Conservation (phyloP, 192 early-diverging fungal genomes). For the Hyaloraphidium curvatum region DNA sequence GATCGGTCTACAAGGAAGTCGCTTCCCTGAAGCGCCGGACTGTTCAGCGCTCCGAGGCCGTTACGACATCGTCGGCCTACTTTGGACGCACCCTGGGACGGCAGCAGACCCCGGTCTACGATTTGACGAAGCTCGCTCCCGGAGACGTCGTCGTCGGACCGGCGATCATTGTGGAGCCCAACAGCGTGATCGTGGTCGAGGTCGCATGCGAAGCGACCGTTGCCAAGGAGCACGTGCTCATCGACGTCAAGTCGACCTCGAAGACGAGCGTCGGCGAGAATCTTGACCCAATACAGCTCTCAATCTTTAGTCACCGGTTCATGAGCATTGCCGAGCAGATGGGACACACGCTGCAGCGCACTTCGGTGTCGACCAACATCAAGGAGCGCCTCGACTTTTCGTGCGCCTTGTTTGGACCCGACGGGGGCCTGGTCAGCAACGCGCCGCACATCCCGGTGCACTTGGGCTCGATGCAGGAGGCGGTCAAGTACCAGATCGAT, state of each 20-base stretch:
- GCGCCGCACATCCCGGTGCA: constrained; percentile 80
- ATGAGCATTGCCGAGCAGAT: constrained; percentile 98
- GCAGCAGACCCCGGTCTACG: constrained; percentile 46
- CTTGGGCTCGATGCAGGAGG: constrained; percentile 81
- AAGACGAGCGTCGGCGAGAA: constrained; percentile 24
- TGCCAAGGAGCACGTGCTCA: constrained; percentile 24
- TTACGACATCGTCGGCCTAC: constrained; percentile 29
- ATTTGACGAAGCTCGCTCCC: constrained; percentile 33
- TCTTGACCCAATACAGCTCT: constrained; percentile 74
- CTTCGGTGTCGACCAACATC: constrained; percentile 88
- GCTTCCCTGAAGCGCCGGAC: neutral
- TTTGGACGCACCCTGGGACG: constrained; percentile 48
- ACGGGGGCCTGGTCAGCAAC: constrained; percentile 7
- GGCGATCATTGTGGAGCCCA: constrained; percentile 75
- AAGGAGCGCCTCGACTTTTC: constrained; percentile 96
- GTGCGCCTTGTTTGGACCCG: constrained; percentile 68
- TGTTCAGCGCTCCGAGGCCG: neutral
- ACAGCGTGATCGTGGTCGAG: constrained; percentile 72
- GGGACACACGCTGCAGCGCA: constrained; percentile 86
- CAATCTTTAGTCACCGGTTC: constrained; percentile 87
- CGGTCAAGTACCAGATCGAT: constrained; percentile 79
- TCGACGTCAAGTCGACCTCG: constrained; percentile 17
- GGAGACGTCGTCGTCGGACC: constrained; percentile 66
- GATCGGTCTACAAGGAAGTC: neutral
- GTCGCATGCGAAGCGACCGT: constrained; percentile 55